These are phyloP conservation scores for Ogataea siamensis DNA, from an alignment of 805 yeast genomes.

Conservation along the genomic window DNA sequence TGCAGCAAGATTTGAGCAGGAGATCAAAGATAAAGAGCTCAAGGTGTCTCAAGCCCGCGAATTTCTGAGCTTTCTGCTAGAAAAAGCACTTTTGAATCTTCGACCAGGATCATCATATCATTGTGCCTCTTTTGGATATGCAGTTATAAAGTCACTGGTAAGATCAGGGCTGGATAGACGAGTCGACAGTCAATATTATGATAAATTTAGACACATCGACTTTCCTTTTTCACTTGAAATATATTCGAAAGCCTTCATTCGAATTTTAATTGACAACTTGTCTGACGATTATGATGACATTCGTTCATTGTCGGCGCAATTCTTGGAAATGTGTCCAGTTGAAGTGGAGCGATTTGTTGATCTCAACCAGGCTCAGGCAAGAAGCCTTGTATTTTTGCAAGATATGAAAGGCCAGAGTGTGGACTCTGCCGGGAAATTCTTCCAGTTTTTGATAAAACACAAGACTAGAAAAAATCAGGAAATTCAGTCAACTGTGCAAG, in stretches of 20 bases:
- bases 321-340: constrained; percentile 46
- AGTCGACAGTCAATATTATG: constrained; percentile 38
- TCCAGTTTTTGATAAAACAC: constrained; percentile 48
- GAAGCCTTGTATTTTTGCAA: constrained; percentile 32
- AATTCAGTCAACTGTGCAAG: constrained; percentile 29
- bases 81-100: constrained; percentile 25
- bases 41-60: constrained; percentile 34
- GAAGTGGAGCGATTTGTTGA: constrained; percentile 26
- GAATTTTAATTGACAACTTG: constrained; percentile 58
- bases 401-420: constrained; percentile 59
- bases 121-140: constrained; percentile 47
- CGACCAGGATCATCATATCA: constrained; percentile 60
- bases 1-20: constrained; percentile 36
- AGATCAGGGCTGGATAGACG: constrained; percentile 56
- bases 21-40: constrained; percentile 32
- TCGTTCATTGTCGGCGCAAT: constrained; percentile 47
- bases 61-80: constrained; percentile 39
- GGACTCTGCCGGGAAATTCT: constrained; percentile 75
- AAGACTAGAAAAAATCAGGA: constrained; percentile 15
- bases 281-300: constrained; percentile 77
- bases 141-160: constrained; percentile 45
- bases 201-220: constrained; percentile 41
- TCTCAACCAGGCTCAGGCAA: constrained; percentile 20
- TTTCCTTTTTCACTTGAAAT: constrained; percentile 50
- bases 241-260: constrained; percentile 37